Percentiles rank a stretch among this genome's conserved stretches.
phyloP scores from a whole-genome alignment of 257 asterid genomes.

The Solanum infundibuliforme region DNA sequence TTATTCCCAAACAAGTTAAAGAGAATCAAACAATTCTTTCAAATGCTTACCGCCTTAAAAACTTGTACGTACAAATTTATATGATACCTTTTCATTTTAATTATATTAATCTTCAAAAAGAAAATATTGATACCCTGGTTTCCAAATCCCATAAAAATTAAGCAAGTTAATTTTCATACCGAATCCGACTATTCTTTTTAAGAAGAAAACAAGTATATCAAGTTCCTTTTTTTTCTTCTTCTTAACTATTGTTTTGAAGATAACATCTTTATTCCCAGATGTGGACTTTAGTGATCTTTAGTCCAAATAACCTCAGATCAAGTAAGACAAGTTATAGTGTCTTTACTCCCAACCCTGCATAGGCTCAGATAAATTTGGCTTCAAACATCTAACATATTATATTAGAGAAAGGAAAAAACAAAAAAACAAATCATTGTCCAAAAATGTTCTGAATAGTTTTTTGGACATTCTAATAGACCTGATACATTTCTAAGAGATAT shows the following conservation, averaged over 20 bases:
- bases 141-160: background rate
- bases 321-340: background rate
- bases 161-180: background rate
- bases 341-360: background rate
- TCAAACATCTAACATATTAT: background rate
- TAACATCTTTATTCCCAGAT: background rate
- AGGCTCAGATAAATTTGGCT: background rate
- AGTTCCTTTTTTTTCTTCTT: background rate
- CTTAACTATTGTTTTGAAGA: background rate
- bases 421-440: background rate
- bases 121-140: background rate
- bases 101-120: background rate
- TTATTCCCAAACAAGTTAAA: too few species aligned
- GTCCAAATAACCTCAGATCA: background rate
- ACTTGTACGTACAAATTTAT: background rate
- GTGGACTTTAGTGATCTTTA: background rate
- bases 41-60: background rate
- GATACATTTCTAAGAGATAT: background rate
- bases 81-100: background rate
- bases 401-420: background rate
- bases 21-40: background rate
- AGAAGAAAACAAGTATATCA: background rate
- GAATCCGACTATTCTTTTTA: background rate
- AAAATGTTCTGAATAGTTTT: background rate
- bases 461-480: background rate